These are phyloP conservation scores for Hyphopichia khmerensis DNA, from an alignment of 1,139 yeast genomes.

Conservation along the genomic window DNA sequence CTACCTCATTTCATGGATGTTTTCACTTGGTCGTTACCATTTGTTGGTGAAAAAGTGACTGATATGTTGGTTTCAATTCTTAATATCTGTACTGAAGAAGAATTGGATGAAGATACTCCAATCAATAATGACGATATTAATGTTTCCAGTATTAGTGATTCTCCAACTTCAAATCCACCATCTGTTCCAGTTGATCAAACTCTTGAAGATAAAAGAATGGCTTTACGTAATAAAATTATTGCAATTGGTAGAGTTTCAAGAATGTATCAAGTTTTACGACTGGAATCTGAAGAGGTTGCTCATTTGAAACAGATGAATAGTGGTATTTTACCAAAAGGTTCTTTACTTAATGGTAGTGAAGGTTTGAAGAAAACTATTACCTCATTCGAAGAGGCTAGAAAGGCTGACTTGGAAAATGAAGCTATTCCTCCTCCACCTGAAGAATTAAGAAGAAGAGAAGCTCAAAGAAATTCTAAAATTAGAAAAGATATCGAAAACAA, in stretches of 20 bases:
- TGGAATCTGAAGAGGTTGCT: conserved; percentile 85
- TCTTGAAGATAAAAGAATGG: conserved; percentile 52
- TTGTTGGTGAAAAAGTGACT: conserved; percentile 95
- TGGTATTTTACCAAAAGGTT: conserved; percentile 77
- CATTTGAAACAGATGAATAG: conserved; percentile 73
- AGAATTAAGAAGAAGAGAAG: conserved; percentile 49
- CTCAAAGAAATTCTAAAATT: conserved; percentile 40
- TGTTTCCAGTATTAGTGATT: conserved; percentile 5
- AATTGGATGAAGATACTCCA: conserved; percentile 73
- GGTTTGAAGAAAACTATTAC: conserved; percentile 70
- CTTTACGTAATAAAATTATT: conserved; percentile 81
- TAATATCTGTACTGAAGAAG: conserved; percentile 95
- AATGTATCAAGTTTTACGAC: conserved; percentile 87
- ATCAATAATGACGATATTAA: conserved; percentile 18
- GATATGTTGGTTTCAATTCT: conserved; percentile 90
- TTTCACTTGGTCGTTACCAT: conserved; percentile 95
- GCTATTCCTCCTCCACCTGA: conserved; percentile 82
- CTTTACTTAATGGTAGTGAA: conserved; percentile 78
- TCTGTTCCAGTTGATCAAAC: conserved; percentile 6
- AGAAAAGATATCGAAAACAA: conserved; percentile 46
- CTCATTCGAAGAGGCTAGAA: conserved; percentile 81
- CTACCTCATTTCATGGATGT: conserved; percentile 97
- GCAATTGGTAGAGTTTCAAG: conserved; percentile 95
- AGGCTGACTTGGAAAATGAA: conserved; percentile 82
- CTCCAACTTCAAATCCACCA: conserved; percentile 5